A percentile compares a stretch with the other conserved stretches of the same genome.
Evolutionary conservation across 257 asterid species (phyloP).

Genomic region (Nicotiana tabacum): DNA sequence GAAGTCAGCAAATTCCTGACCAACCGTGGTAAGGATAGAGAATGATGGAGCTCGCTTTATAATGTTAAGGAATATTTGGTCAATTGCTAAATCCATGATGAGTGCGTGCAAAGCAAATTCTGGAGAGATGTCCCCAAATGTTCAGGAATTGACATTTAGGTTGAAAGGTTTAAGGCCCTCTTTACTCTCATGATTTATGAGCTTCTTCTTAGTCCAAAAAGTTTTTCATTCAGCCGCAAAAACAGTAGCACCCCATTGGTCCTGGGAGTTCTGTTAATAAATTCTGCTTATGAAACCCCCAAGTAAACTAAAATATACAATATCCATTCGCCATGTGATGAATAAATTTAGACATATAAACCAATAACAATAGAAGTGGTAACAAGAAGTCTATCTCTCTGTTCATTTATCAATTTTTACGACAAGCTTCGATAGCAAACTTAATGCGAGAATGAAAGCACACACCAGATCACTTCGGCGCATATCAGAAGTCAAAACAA

Average conservation of each 20-base stretch:
- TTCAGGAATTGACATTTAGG: not conserved
- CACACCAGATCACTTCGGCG: conserved; percentile 92
- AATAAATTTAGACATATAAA: not conserved
- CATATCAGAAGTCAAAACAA: conserved; percentile 79
- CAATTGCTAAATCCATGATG: not conserved
- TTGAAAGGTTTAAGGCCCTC: not conserved
- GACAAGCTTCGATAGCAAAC: not conserved
- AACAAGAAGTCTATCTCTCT: not conserved
- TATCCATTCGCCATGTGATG: not conserved
- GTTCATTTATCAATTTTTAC: not conserved
- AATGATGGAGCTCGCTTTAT: not conserved
- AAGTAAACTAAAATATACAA: not conserved
- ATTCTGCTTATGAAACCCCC: not conserved
- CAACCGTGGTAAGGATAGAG: not conserved
- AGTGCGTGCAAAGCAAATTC: not conserved
- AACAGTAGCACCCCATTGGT: not conserved
- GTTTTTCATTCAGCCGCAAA: not conserved
- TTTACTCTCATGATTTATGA: not conserved
- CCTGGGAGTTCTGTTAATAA: not conserved
- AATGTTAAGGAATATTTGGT: not conserved
- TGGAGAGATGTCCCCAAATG: not conserved
- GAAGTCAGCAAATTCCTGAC: not conserved
- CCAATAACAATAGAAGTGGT: not conserved
- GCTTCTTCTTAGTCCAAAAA: not conserved
- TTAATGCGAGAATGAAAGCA: conserved; percentile 2